These are phyloP conservation scores for Alternaria sp. DNA, from an alignment of 2,329 filamentous ascomycete species.

Conservation along the genomic window DNA sequence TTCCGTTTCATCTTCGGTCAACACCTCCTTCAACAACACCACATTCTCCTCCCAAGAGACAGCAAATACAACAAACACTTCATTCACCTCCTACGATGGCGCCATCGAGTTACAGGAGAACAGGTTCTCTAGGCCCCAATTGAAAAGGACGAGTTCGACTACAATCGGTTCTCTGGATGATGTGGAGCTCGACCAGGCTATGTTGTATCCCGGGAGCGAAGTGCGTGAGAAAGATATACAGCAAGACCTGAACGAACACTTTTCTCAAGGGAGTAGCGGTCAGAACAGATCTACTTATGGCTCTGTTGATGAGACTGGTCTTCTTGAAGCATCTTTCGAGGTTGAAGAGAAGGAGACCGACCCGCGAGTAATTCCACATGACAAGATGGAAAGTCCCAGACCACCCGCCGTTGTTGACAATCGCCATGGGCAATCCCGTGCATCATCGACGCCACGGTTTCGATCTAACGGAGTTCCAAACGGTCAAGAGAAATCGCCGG, in stretches of 20 bases:
- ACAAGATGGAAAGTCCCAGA: neutral
- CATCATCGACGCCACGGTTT: neutral
- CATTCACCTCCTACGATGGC: constrained; percentile 29
- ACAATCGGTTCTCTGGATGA: constrained; percentile 28
- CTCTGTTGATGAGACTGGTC: constrained; percentile 30
- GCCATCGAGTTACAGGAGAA: constrained; percentile 3
- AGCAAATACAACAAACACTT: constrained; percentile 26
- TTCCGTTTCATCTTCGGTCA: constrained; percentile 22
- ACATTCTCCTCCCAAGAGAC: constrained; percentile 34
- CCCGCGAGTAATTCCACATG: neutral
- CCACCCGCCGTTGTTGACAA: neutral
- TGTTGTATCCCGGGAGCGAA: constrained; percentile 11
- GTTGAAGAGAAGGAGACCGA: constrained; percentile 14
- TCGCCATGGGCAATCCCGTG: neutral
- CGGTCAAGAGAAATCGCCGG: neutral
- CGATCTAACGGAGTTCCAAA: neutral
- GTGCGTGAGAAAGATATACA: constrained; percentile 3
- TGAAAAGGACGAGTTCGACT: constrained; percentile 27
- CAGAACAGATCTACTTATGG: constrained; percentile 36
- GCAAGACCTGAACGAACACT: constrained; percentile 1
- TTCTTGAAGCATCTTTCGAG: constrained; percentile 18
- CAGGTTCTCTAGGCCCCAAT: constrained; percentile 1
- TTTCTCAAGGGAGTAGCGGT: constrained; percentile 18
- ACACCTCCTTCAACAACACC: constrained; percentile 33
- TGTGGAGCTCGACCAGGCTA: constrained; percentile 13